Evolutionary conservation across 2,329 filamentous ascomycete genomes (phyloP), one percentile per base, ranked within the genome.

Genomic region (Exophiala oligosperma): DNA sequence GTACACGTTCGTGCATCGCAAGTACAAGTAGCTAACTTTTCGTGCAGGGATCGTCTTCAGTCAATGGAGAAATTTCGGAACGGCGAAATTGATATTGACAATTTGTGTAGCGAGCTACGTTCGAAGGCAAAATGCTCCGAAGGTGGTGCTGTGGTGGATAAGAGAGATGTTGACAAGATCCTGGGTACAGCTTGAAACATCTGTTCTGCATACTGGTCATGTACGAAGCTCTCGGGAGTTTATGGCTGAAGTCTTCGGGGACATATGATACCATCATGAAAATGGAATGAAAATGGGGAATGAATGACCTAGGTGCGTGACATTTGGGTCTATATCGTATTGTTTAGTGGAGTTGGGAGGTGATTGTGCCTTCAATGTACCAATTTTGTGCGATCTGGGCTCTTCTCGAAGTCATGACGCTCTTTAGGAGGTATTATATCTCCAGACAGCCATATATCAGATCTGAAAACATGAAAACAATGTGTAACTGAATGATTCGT

Each of bases 51-150:
- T 74, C 91, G 91, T 76, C 76, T 97, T 23, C 91, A 95, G 77
- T 85, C 83, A 37, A 95, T 92, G 73, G 87, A 91, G 60, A 92
- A 89, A 72, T 94, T 96, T 67, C 89, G 92, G 70, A 90, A 85
- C 57, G 92, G 92, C 67, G 92, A 95, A 67, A 91, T 97, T 64
- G 94, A 99, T 66, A 88, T 99, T 49, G 94, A 99, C 70, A 87
- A 88, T 35, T 83, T 99, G 24, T 99, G 94, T 77, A 89, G 89
- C 3, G 92, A 99, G 71, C 84, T 99, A 12, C 90, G 93, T 64
- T 90, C 92, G 72, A 99, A 99, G 78, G 94, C 94, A 57, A 94
- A 93, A 71, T 99, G 94, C 74, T 96, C 92, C 0, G 77, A 96
- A 66, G 88, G 83, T 17, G 93, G 94, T 14, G 91, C 95, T 11